Base-by-base conservation (phyloP, 31 red algal species). In the Bonnemaisonia californica region DNA sequence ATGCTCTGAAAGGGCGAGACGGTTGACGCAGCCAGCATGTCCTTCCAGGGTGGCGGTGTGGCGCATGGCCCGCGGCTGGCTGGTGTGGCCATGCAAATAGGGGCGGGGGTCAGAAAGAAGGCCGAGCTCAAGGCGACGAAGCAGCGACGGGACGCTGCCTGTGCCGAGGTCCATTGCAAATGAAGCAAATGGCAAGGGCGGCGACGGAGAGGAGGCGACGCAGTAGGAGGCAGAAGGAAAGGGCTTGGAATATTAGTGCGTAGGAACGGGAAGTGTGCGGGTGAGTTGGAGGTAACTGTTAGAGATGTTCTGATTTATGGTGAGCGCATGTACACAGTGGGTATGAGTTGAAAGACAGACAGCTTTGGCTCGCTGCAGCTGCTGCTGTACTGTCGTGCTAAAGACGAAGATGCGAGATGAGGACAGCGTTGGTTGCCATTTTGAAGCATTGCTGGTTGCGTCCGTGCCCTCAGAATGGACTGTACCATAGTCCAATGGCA, bases 1-100 rank as follows among this genome's bases (percentile, higher is more conserved):
- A 18, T 91, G 71, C 23, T 71, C 79, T 16, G 79, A 81, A 19
- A 83, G 47, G 21, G 88, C 80, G 34, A 91, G 79, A 54, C 88
- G 79, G 71, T 91, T 91, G 62, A 91, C 88, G 37, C 88, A 91
- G 11, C 88, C 88, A 24, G n/a, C 22, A 54, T 91, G 79, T 21
- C 77, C 88, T 13, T 41, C 19, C 34, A 91, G 88, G 19, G 38
- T 35, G 27, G 21, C 3, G 4, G 57, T 57, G 45, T 65, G 56
- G 16, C 34, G 42, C 51, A 89, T 73, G 19, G 33, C 34, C 29
- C 61, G 86, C 7, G 63, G 57, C 31, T 48, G 66, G 27, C 74
- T 54, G 60, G 60, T 23, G 60, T 89, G 86, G 27, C 77, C 86
- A 69, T 89, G 86, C 7, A 89, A 27, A 41, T 41, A 18, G 33